Evolutionary conservation across 768 basidiomycete species (phyloP).

Genomic region (Tylopilus rubrobrunneus): DNA sequence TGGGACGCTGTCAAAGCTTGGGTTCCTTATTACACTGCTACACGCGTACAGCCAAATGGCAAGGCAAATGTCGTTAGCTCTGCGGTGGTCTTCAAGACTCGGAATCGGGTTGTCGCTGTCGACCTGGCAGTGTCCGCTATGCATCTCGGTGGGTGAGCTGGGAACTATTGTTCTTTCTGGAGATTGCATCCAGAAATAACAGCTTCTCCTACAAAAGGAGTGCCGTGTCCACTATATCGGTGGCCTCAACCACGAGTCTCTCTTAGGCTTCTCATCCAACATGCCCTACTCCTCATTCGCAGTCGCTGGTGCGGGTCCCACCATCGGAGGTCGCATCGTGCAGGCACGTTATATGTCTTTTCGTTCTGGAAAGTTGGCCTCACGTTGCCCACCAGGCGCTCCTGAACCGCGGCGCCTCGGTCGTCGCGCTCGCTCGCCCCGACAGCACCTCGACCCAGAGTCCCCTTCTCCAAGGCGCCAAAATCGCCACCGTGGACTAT

Average conservation of each 20-base stretch:
- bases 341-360: constrained; percentile 12
- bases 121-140: background rate
- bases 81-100: too few relatives aligned
- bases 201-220: background rate
- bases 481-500: constrained; percentile 28
- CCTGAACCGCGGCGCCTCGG: constrained; percentile 18
- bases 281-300: constrained; percentile 18
- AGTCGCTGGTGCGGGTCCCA: too few relatives aligned
- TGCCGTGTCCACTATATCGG: background rate
- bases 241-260: background rate
- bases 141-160: background rate
- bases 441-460: constrained; percentile 18
- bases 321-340: constrained; percentile 33
- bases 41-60: too few relatives aligned
- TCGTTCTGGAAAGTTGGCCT: background rate
- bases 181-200: background rate
- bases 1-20: too few relatives aligned
- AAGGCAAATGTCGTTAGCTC: too few relatives aligned
- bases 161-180: background rate
- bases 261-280: background rate
- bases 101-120: background rate
- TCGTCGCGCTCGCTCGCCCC: constrained; percentile 23
- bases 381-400: constrained; percentile 18
- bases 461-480: constrained; percentile 24
- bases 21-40: too few relatives aligned